These are phyloP conservation scores for Arctostaphylos glauca DNA, from an alignment of 148 eudicot species.

Conservation along the genomic window DNA sequence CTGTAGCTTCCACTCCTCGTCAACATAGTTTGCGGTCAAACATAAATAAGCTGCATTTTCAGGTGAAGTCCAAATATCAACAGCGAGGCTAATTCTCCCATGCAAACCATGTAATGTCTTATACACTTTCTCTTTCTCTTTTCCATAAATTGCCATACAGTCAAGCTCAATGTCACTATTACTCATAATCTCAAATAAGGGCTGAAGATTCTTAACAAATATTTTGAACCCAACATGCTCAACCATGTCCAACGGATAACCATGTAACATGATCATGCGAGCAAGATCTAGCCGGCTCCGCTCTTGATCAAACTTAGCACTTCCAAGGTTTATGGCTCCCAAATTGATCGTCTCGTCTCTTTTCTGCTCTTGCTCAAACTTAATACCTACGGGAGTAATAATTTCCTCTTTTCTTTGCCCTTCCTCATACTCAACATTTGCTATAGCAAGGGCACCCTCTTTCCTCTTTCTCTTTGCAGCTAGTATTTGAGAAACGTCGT, in stretches of 20 bases:
- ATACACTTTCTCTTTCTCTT: slow-evolving; percentile 73
- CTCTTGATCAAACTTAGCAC: slow-evolving; percentile 82
- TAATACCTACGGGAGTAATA: slow-evolving; percentile 50
- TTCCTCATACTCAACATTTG: slow-evolving; percentile 52
- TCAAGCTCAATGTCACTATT: slow-evolving; percentile 65
- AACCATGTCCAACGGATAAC: slow-evolving; percentile 87
- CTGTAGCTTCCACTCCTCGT: slow-evolving; percentile 82
- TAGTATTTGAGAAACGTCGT: slow-evolving; percentile 85
- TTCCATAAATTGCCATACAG: slow-evolving; percentile 64
- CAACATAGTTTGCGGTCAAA: slow-evolving; percentile 79
- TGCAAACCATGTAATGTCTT: slow-evolving; percentile 52
- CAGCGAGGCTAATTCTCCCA: slow-evolving; percentile 75
- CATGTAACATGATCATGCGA: slow-evolving; percentile 91
- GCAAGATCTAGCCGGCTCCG: slow-evolving; percentile 85
- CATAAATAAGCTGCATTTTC: slow-evolving; percentile 71
- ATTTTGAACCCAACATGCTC: slow-evolving; percentile 85
- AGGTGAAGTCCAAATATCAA: slow-evolving; percentile 80
- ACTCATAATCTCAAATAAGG: slow-evolving; percentile 61
- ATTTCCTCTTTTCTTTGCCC: slow-evolving; percentile 59
- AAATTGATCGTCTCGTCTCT: slow-evolving; percentile 58
- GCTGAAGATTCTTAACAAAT: slow-evolving; percentile 92
- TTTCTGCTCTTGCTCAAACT: slow-evolving; percentile 68
- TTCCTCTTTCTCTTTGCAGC: slow-evolving; percentile 74
- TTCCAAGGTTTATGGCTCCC: slow-evolving; percentile 50
- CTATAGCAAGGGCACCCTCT: slow-evolving; percentile 46